A percentile compares a stretch with the other conserved stretches of the same genome.
phyloP scores from a whole-genome alignment of 2,329 filamentous ascomycete genomes.

The Colletotrichum sp. region DNA sequence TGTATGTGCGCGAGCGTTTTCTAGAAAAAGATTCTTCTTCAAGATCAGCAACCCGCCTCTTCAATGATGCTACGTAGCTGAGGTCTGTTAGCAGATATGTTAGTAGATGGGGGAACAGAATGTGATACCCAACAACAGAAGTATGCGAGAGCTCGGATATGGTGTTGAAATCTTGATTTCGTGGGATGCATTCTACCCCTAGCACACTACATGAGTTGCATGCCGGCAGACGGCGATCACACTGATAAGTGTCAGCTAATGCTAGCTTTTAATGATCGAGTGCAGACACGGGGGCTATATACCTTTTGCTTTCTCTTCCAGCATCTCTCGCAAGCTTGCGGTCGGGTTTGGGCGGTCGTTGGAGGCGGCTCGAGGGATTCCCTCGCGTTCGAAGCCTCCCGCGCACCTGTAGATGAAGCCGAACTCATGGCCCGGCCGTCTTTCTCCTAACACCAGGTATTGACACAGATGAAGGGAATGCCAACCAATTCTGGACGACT shows the following conservation, averaged over 20 bases:
- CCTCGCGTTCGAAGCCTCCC: neutral
- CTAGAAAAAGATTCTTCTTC: neutral
- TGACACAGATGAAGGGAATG: neutral
- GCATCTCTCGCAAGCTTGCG: conserved; percentile 9
- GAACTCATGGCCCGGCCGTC: neutral
- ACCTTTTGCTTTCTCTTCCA: conserved; percentile 18
- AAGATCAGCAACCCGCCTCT: conserved; percentile 2
- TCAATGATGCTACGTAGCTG: conserved; percentile 6
- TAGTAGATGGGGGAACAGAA: neutral
- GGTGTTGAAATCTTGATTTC: neutral
- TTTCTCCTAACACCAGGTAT: neutral
- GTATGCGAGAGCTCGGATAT: conserved; percentile 1
- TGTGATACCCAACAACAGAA: neutral
- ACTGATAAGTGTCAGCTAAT: neutral
- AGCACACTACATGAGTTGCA: neutral
- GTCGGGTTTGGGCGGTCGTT: neutral
- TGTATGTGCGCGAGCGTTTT: neutral
- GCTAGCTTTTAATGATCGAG: neutral
- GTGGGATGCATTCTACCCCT: neutral
- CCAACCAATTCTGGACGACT: neutral
- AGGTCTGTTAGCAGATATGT: neutral
- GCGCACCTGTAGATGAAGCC: neutral
- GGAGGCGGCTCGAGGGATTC: neutral
- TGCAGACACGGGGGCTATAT: neutral
- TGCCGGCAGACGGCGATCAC: conserved; percentile 1